Evolutionary conservation across 73 alveolate species (phyloP).

Genomic region (Uronychia binucleata): DNA sequence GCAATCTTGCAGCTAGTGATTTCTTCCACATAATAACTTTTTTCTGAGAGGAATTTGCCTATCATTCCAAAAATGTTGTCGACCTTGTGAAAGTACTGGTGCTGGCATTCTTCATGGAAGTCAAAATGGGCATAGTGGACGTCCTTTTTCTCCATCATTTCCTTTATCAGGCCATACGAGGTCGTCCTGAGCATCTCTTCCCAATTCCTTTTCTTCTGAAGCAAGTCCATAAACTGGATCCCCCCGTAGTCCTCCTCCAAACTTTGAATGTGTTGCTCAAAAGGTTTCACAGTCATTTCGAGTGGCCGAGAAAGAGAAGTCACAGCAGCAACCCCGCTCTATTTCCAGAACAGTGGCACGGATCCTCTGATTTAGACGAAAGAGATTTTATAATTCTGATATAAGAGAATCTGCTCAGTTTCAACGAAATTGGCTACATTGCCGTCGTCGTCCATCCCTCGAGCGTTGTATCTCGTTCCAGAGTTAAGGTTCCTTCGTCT

Average conservation of each 20-base stretch:
- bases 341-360: constrained; percentile 95
- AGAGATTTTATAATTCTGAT: constrained; percentile 66
- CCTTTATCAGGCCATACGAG: constrained; percentile 72
- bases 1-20: constrained; percentile 65
- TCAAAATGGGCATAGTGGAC: constrained; percentile 76
- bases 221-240: constrained; percentile 78
- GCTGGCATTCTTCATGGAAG: constrained; percentile 86
- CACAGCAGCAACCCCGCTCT: constrained; percentile 77
- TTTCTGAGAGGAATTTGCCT: constrained; percentile 33
- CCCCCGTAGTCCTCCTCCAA: constrained; percentile 76
- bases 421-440: constrained; percentile 95
- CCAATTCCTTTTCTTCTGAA: constrained; percentile 74
- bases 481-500: constrained; percentile 85
- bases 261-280: constrained; percentile 83
- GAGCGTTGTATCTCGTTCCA: constrained; percentile 93
- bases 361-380: constrained; percentile 90
- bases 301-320: constrained; percentile 79
- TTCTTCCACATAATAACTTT: constrained; percentile 53
- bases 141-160: constrained; percentile 46
- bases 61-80: constrained; percentile 52
- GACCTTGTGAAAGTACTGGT: constrained; percentile 72
- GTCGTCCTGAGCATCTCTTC: constrained; percentile 83
- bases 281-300: constrained; percentile 78
- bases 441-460: constrained; percentile 97
- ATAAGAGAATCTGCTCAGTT: constrained; percentile 84